Evolutionary conservation across 2,329 filamentous ascomycete species (phyloP), one percentile per base, ranked within the genome.

Genomic region (Thielaviopsis ethacetica): DNA sequence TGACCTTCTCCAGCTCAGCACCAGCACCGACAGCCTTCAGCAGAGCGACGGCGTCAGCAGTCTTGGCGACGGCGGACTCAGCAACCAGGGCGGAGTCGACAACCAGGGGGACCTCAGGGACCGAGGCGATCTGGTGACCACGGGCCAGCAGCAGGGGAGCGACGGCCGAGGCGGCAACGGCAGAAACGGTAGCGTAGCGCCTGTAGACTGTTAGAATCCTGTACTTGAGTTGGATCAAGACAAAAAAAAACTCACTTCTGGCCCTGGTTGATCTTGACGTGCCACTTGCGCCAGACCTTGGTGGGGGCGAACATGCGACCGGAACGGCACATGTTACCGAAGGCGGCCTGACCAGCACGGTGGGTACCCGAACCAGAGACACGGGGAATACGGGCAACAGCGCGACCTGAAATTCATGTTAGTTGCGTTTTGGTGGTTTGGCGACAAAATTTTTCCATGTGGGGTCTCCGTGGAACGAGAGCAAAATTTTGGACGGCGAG

Each of bases 231-330:
- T 53, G 13, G 24, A 10, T 53, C 3, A 17, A 7, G 5, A 17
- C 4, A 50, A 26, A 13, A n/a, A n/a, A 55, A 34, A 30, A 75
- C 83, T 76, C 74, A 90, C 88, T 93, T 95, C 84, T 98, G 93
- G 76, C 87, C 87, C 77, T 94, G 84, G 84, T 95, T 95, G 84
- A 98, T 84, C 90, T 97, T 97, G 82, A 96, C 83, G 83, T 98
- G 93, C 94, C 93, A 98, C 83, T 95, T 96, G 76, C 93, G 84
- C 94, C 93, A 98, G 80, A 95, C 87, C 86, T 98, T 98, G 79
- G 93, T 98, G 68, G 93, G 93, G 69, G 93, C 93, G 80, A 98
- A 98, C 93, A 98, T 98, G 80, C 93, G 93, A 82, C 94, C 93
- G 74, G 91, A 95, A 76, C 93, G 91, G 82, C 93, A 98, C 90